Evolutionary conservation across 202 grass and related monocot genomes (phyloP).

Genomic region (Digitaria exilis): DNA sequence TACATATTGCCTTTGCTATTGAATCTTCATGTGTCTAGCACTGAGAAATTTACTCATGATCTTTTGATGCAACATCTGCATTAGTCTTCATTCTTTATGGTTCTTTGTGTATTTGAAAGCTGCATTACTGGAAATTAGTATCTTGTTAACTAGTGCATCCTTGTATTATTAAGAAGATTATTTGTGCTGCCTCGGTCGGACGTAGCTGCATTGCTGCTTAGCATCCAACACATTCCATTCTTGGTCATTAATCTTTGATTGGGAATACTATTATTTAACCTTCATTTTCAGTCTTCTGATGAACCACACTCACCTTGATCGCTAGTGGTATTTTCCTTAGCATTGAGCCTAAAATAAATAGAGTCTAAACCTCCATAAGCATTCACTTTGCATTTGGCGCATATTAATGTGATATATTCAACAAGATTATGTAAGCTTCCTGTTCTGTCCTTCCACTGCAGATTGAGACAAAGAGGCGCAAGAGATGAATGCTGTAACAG

Average conservation of each 20-base stretch:
- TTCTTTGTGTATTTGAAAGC: background rate
- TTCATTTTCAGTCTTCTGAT: constrained; percentile 17
- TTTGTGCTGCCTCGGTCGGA: constrained; percentile 13
- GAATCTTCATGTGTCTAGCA: background rate
- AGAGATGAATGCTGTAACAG: constrained; percentile 44
- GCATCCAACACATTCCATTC: background rate
- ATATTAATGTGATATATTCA: background rate
- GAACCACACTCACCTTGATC: background rate
- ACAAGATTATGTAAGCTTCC: background rate
- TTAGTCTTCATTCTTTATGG: background rate
- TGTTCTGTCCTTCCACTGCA: constrained; percentile 35
- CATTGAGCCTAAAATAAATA: background rate
- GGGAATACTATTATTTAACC: background rate
- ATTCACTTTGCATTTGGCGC: background rate
- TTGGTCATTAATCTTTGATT: constrained; percentile 16
- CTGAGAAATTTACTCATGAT: background rate
- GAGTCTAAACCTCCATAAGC: background rate
- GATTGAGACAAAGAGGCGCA: constrained; percentile 59
- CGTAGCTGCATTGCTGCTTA: background rate
- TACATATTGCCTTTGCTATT: background rate
- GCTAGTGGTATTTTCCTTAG: background rate
- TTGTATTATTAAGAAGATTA: constrained; percentile 2
- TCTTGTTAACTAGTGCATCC: background rate
- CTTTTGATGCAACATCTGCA: background rate
- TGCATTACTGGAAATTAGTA: background rate